Base-by-base conservation (phyloP, 2,329 filamentous ascomycete species). In the Bipolaris gigantea region DNA sequence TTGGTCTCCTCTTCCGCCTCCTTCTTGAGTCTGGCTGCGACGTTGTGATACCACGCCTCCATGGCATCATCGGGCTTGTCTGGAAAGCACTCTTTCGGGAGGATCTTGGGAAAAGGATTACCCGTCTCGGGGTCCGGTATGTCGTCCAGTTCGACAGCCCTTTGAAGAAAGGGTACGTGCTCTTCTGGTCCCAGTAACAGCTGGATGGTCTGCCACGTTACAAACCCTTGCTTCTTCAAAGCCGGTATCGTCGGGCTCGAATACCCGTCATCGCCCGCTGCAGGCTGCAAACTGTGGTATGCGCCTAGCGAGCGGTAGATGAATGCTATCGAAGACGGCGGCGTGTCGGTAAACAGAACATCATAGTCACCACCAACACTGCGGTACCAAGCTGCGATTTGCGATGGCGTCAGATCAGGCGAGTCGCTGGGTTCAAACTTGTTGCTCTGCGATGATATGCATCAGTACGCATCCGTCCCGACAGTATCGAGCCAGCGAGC, bases 301-400 rank as follows among this genome's bases (percentile, higher is more conserved):
- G 93, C 97, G 63, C 93, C 94, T 47, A 96, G 85, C 7, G 89
- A 89, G 68, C 91, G 89, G 81, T 95, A 97, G 61, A 97, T 94
- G 76, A 91, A 95, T 25, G 92, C 94, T 59, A 99, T 86, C 39
- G 88, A 87, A 34, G 85, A 79, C 56, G 87, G 78, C 18, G 89
- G 86, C 32, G 89, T 90, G 3, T 87, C 82, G 38, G 93, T 79
- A 73, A 97, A 97, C 49, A 97, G 83, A 21, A 78, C 71, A 53
- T 81, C 79, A 72, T 78, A 69, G 75, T 79, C 63, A 65, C 77
- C 72, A 64, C 79, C 63, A 56, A 79, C 69, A 49, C 78, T 71
- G 56, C 76, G 75, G 70, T 81, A 81, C 74, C 80, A 81, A 36
- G 73, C 72, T 23, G 78, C 79, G 39, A 81, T 73, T 62, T 81